Evolutionary conservation across 2,329 filamentous ascomycete species (phyloP).

Genomic region (Fusarium abutilonis): DNA sequence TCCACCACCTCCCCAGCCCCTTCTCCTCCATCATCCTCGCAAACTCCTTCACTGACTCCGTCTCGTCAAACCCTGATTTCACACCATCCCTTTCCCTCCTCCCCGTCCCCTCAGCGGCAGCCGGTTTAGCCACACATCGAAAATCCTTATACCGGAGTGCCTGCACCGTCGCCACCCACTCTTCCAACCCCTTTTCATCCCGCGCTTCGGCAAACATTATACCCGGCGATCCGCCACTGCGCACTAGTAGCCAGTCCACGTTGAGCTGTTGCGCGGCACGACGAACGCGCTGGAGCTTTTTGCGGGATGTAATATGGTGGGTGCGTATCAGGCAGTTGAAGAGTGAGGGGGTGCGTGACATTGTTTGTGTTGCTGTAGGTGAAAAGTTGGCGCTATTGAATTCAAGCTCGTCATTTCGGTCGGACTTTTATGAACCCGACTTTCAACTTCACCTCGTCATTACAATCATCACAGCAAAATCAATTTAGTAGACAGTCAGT

Average conservation of each 20-base stretch:
- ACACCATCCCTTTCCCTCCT: constrained; percentile 5
- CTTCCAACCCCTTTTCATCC: constrained; percentile 62
- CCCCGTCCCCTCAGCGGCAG: constrained; percentile 13
- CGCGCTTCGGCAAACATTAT: constrained; percentile 80
- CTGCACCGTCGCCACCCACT: constrained; percentile 73
- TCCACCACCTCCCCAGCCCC: constrained; percentile 73
- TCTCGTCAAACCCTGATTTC: constrained; percentile 60
- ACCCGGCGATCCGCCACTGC: constrained; percentile 74
- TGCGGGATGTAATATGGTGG: constrained; percentile 83
- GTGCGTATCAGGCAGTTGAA: constrained; percentile 71
- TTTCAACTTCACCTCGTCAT: not conserved
- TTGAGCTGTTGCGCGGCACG: constrained; percentile 69
- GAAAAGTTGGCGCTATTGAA: not conserved
- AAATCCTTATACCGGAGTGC: constrained; percentile 78
- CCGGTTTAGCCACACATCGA: constrained; percentile 63
- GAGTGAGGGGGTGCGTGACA: constrained; percentile 33
- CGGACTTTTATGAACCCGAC: constrained; percentile 34
- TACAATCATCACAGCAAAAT: not conserved
- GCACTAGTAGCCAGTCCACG: constrained; percentile 69
- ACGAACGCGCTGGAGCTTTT: constrained; percentile 70
- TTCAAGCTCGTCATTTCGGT: not conserved
- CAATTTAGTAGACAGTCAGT: not conserved
- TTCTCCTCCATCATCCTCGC: constrained; percentile 67
- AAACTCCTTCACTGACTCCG: constrained; percentile 72
- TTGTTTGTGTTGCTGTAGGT: constrained; percentile 7